Percentiles rank a stretch among this genome's conserved stretches.
Evolutionary conservation across 768 basidiomycete species (phyloP).

Genomic region (Agaricus blazei): DNA sequence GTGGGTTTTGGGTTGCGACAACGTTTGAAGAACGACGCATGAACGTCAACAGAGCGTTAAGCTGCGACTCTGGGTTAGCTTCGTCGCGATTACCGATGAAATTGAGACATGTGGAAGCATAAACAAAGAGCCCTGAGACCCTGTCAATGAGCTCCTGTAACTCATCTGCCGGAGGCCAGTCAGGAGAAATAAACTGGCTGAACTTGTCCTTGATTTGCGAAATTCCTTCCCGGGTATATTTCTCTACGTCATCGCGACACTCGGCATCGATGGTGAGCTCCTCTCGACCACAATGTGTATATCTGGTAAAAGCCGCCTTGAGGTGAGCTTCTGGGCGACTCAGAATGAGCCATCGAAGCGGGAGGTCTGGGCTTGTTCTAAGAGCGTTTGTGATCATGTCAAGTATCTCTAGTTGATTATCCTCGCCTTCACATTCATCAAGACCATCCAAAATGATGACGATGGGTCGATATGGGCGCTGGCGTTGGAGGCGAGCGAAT

Average conservation of each 20-base stretch:
- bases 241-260: background rate
- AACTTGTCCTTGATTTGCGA: no score
- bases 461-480: background rate
- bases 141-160: no score
- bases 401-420: background rate
- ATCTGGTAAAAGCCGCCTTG: background rate
- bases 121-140: background rate
- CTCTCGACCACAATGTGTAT: no score
- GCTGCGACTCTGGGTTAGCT: no score
- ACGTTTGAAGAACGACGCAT: no score
- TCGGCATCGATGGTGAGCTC: no score
- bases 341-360: background rate
- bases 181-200: no score
- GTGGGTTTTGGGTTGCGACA: background rate
- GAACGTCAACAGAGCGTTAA: no score
- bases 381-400: background rate
- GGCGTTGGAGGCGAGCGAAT: background rate
- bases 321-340: background rate
- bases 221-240: no score
- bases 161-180: no score
- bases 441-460: slow-evolving; percentile 2
- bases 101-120: background rate
- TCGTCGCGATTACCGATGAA: no score
- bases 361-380: background rate
- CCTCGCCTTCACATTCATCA: background rate